phyloP scores from a whole-genome alignment of 2,329 filamentous ascomycete genomes.

The Neospermospora avenae region DNA sequence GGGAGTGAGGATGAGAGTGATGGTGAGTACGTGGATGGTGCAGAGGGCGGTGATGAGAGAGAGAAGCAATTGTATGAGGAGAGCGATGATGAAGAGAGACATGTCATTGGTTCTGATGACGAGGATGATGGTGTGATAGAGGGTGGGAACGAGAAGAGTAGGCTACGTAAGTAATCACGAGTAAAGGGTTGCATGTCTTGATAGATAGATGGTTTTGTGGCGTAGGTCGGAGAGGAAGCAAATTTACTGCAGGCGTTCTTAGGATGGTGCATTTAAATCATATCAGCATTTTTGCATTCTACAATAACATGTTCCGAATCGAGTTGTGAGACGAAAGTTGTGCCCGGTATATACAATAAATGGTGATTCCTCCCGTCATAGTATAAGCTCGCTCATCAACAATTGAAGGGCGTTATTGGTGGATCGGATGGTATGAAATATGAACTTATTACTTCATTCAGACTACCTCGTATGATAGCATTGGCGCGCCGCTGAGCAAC shows the following conservation, averaged over 20 bases:
- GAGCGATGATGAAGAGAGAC: conserved; percentile 42
- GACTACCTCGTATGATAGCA: too few species aligned
- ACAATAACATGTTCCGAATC: too few species aligned
- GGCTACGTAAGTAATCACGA: conserved; percentile 20
- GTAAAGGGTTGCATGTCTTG: background rate
- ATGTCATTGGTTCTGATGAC: conserved; percentile 50
- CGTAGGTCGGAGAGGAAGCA: background rate
- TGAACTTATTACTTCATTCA: too few species aligned
- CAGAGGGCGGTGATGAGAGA: conserved; percentile 40
- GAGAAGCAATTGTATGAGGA: conserved; percentile 35
- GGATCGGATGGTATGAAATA: too few species aligned
- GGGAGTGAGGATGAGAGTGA: conserved; percentile 71
- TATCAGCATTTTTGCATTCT: too few species aligned
- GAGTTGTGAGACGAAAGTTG: too few species aligned
- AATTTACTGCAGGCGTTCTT: background rate
- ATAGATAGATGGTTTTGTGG: background rate
- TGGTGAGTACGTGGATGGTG: conserved; percentile 42
- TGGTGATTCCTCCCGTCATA: too few species aligned
- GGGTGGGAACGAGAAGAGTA: conserved; percentile 18
- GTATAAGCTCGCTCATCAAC: too few species aligned
- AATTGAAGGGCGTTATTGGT: too few species aligned
- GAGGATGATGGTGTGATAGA: conserved; percentile 32
- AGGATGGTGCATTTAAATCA: background rate
- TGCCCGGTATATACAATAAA: too few species aligned
- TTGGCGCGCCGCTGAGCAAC: too few species aligned